Percentiles rank a stretch among this genome's conserved stretches.
Evolutionary conservation across 2,329 filamentous ascomycete genomes (phyloP).

Genomic region (Xylariomycetidae sp.): DNA sequence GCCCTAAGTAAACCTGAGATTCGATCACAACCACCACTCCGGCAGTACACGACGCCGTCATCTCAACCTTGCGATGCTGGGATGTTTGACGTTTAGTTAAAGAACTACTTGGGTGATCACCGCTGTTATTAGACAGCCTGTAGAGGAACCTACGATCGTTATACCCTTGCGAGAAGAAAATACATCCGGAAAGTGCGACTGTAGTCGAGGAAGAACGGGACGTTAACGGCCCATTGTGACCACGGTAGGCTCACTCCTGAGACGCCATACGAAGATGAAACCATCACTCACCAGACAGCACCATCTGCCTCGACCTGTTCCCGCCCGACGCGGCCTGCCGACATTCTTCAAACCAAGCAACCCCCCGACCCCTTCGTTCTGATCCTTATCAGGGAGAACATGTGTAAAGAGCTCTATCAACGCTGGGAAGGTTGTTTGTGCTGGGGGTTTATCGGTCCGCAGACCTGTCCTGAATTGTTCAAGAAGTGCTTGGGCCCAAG

Average conservation of each 20-base stretch:
- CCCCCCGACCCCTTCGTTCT: too few species aligned
- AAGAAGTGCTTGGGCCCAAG: constrained; percentile 27
- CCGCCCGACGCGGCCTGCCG: background rate
- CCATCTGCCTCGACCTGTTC: background rate
- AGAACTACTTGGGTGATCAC: constrained; percentile 9
- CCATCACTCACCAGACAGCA: background rate
- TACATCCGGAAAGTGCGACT: background rate
- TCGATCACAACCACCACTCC: background rate
- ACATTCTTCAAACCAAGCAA: background rate
- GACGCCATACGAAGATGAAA: background rate
- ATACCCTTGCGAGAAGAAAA: constrained; percentile 1
- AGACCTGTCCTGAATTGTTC: constrained; percentile 26
- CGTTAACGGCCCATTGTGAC: too few species aligned
- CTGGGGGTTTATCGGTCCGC: constrained; percentile 27
- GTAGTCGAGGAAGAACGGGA: background rate
- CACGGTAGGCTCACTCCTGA: background rate
- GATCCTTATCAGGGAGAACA: too few species aligned
- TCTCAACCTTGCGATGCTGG: too few species aligned
- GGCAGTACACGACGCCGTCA: constrained; percentile 11
- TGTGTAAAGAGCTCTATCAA: constrained; percentile 31
- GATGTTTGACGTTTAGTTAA: constrained; percentile 13
- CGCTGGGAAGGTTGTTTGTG: constrained; percentile 27
- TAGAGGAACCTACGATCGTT: constrained; percentile 1
- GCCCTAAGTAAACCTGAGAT: constrained; percentile 1
- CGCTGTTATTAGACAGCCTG: constrained; percentile 31